These are phyloP conservation scores for Paracorniculantispora psalliotae DNA, from an alignment of 2,329 filamentous ascomycete genomes.

Conservation along the genomic window DNA sequence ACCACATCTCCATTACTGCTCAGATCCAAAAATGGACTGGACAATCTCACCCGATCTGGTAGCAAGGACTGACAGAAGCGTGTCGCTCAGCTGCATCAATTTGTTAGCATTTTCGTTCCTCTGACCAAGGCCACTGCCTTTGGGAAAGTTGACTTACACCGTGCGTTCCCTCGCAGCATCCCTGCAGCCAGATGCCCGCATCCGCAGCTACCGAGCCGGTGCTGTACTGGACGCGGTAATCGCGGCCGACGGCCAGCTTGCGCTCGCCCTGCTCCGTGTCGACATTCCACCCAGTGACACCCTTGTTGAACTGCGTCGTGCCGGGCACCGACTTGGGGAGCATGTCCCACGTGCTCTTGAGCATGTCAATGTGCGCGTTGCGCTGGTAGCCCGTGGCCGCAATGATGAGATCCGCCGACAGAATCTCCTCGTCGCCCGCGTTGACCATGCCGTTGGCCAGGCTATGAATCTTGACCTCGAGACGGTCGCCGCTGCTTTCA, in stretches of 20 bases:
- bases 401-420: conserved; percentile 77
- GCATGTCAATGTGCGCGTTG: conserved; percentile 71
- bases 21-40: conserved; percentile 60
- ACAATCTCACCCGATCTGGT: conserved; percentile 75
- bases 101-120: background rate
- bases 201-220: conserved; percentile 62
- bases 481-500: conserved; percentile 42
- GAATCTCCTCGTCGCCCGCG: conserved; percentile 45
- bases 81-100: conserved; percentile 64
- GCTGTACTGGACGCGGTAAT: conserved; percentile 74
- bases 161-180: conserved; percentile 88
- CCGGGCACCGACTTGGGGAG: conserved; percentile 48
- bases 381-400: conserved; percentile 83
- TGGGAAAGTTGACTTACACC: conserved; percentile 58
- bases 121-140: background rate
- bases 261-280: conserved; percentile 32
- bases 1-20: background rate
- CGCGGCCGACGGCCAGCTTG: conserved; percentile 63
- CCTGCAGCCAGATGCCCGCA: conserved; percentile 86
- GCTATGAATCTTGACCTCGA: conserved; percentile 57
- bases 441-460: conserved; percentile 34
- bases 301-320: conserved; percentile 27
- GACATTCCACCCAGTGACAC: conserved; percentile 38
- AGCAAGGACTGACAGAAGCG: conserved; percentile 72
- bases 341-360: conserved; percentile 61